Conservation (phyloP, 2,329 filamentous ascomycete species). For the Sclerotinia trifoliorum region DNA sequence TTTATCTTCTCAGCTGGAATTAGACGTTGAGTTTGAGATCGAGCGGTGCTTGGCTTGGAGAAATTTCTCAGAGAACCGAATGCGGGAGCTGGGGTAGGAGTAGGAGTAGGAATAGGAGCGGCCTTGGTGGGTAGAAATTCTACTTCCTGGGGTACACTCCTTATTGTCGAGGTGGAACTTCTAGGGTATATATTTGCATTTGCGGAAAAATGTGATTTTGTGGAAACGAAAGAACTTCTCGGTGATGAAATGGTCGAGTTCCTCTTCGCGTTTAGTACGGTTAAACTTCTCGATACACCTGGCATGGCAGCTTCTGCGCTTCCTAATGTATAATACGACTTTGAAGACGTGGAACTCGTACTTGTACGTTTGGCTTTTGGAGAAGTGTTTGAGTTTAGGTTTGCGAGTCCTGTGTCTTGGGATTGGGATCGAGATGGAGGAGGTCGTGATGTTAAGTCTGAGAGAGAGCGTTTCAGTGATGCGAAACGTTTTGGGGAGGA, state of each 20-base stretch:
- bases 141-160: neutral
- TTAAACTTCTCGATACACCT: neutral
- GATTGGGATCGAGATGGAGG: neutral
- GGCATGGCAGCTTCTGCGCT: neutral
- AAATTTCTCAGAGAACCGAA: neutral
- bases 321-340: conserved; percentile 11
- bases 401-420: neutral
- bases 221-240: neutral
- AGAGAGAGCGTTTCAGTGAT: conserved; percentile 10
- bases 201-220: neutral
- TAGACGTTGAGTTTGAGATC: neutral
- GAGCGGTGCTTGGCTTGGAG: neutral
- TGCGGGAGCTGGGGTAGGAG: no score
- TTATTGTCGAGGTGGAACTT: neutral
- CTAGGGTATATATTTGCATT: neutral
- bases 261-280: neutral
- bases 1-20: neutral
- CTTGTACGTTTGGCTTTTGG: neutral
- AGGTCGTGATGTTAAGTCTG: conserved; percentile 5
- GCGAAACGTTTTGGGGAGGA: neutral
- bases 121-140: neutral
- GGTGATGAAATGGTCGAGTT: neutral
- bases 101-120: neutral
- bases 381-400: neutral
- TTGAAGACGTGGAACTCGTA: neutral